phyloP scores from a whole-genome alignment of 1,139 yeast species.

The Yarrowia galli region DNA sequence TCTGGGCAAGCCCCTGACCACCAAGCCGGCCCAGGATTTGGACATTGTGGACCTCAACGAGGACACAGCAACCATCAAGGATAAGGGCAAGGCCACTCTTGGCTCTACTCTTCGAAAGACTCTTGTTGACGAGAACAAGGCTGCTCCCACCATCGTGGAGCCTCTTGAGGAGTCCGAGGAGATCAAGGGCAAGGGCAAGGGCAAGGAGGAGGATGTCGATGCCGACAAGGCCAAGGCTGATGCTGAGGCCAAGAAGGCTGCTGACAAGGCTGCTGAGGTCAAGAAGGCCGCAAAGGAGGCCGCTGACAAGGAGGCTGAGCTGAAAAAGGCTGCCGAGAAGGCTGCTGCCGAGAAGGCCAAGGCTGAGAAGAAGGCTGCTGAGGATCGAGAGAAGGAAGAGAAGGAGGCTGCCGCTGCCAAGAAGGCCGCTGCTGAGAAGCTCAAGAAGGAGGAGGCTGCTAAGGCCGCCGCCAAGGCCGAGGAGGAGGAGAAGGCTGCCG shows the following conservation, averaged over 20 bases:
- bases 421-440: conserved; percentile 25
- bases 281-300: conserved; percentile 40
- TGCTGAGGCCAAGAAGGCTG: conserved; percentile 39
- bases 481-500: conserved; percentile 42
- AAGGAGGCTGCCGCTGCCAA: conserved; percentile 40
- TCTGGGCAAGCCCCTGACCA: conserved; percentile 33
- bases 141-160: conserved; percentile 37
- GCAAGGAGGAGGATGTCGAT: conserved; percentile 43
- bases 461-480: conserved; percentile 21
- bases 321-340: conserved; percentile 42
- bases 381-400: conserved; percentile 40
- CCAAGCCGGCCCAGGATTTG: conserved; percentile 39
- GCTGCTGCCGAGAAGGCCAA: conserved; percentile 23
- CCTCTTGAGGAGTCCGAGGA: conserved; percentile 40
- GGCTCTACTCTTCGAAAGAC: conserved; percentile 24
- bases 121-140: conserved; percentile 39
- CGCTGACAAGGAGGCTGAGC: conserved; percentile 43
- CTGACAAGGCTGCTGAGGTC: too few relatives aligned
- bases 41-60: conserved; percentile 36
- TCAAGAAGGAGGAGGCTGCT: conserved; percentile 20
- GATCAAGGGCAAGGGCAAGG: conserved; percentile 39
- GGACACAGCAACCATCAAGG: conserved; percentile 23
- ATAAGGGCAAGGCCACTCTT: conserved; percentile 21
- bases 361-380: conserved; percentile 41
- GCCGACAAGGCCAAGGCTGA: conserved; percentile 9